phyloP scores from a whole-genome alignment of 768 basidiomycete species.

The Suillus ampliporus region DNA sequence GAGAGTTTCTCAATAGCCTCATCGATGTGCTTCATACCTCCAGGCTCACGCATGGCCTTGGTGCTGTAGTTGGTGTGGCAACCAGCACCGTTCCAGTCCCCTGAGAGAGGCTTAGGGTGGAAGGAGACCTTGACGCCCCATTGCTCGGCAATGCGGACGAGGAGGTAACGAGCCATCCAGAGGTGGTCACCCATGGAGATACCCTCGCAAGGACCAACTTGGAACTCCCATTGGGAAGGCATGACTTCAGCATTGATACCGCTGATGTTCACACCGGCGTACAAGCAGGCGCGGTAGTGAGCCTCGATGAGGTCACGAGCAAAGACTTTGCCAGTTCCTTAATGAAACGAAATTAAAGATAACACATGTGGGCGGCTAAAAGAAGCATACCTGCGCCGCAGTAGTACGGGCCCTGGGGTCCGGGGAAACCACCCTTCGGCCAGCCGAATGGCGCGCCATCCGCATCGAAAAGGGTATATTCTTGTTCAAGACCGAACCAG shows the following conservation, averaged over 20 bases:
- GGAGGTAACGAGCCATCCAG: constrained; percentile 98
- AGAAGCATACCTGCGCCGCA: constrained; percentile 88
- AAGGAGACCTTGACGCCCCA: constrained; percentile 98
- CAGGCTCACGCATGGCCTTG: constrained; percentile 90
- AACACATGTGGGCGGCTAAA: neutral
- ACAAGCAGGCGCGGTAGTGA: constrained; percentile 96
- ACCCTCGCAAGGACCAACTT: constrained; percentile 97
- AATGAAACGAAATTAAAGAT: constrained; percentile 18
- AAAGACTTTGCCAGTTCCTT: constrained; percentile 96
- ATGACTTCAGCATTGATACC: constrained; percentile 99
- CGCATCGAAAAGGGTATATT: constrained; percentile 95
- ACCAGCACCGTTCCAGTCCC: constrained; percentile 99
- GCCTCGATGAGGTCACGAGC: constrained; percentile 99
- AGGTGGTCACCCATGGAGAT: constrained; percentile 99
- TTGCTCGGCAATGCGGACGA: constrained; percentile 95
- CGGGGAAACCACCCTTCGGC: constrained; percentile 99
- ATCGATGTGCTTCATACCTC: constrained; percentile 92
- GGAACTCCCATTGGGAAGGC: constrained; percentile 99
- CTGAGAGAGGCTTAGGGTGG: constrained; percentile 97
- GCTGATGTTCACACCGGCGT: constrained; percentile 95
- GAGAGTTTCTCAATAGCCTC: constrained; percentile 92
- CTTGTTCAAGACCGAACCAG: constrained; percentile 99
- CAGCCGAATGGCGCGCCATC: constrained; percentile 93
- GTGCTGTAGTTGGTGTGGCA: constrained; percentile 99
- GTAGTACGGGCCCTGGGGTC: constrained; percentile 99